phyloP scores from a whole-genome alignment of 768 basidiomycete species.

The Lentinus brumalis region DNA sequence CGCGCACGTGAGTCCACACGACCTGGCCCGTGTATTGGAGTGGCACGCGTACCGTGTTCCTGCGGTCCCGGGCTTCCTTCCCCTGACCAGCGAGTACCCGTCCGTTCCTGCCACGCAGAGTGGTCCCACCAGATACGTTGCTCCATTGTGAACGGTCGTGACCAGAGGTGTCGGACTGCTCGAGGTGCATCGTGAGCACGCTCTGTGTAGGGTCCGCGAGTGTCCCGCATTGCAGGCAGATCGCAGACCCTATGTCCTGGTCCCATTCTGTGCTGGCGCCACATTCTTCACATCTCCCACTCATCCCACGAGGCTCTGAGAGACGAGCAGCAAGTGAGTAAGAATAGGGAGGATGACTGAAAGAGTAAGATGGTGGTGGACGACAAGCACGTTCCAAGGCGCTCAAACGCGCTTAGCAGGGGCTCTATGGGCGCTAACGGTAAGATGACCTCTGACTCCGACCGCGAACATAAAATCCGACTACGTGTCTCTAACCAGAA shows the following conservation, averaged over 20 bases:
- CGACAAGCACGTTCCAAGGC: neutral
- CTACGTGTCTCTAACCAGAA: constrained; percentile 77
- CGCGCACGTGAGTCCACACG: constrained; percentile 8
- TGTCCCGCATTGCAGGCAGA: constrained; percentile 75
- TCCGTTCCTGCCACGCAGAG: constrained; percentile 52
- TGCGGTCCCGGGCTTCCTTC: constrained; percentile 63
- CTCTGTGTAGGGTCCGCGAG: constrained; percentile 64
- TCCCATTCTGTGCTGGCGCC: constrained; percentile 53
- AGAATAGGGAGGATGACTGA: neutral
- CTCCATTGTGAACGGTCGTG: constrained; percentile 34
- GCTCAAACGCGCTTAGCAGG: neutral
- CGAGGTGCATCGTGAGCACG: constrained; percentile 53
- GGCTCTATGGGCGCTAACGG: constrained; percentile 1
- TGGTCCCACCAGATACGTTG: constrained; percentile 21
- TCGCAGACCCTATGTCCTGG: constrained; percentile 57
- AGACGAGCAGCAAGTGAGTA: neutral
- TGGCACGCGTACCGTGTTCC: constrained; percentile 53
- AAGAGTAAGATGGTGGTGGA: constrained; percentile 7
- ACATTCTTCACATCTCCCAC: constrained; percentile 53
- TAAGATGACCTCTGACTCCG: constrained; percentile 20
- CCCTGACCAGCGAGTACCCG: constrained; percentile 69
- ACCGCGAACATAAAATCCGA: constrained; percentile 37
- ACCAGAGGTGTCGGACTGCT: constrained; percentile 37
- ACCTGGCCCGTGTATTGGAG: constrained; percentile 19
- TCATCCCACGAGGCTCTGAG: constrained; percentile 24